Conservation (phyloP, 2,329 filamentous ascomycete genomes). For the Aureobasidium leucospermi region DNA sequence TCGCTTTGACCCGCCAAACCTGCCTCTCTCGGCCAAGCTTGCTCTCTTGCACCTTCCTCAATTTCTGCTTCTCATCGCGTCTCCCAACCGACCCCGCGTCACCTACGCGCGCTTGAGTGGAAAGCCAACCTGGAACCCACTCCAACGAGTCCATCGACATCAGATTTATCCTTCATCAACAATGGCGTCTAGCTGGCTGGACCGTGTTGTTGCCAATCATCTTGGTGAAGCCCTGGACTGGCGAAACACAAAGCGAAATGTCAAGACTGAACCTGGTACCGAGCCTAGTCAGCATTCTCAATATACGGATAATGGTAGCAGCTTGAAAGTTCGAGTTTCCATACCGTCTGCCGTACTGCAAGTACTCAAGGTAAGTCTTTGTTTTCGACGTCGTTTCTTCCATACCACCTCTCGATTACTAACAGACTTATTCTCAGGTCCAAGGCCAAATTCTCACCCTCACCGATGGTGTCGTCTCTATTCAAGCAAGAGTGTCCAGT, state of each 20-base stretch:
- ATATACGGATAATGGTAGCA: slow-evolving; percentile 24
- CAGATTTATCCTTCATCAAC: neutral
- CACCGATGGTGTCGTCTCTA: neutral
- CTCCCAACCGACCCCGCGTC: neutral
- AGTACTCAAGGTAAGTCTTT: slow-evolving; percentile 1
- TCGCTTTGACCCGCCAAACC: neutral
- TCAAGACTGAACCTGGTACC: slow-evolving; percentile 20
- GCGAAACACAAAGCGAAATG: slow-evolving; percentile 16
- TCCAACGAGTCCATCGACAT: neutral
- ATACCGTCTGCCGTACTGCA: slow-evolving; percentile 19
- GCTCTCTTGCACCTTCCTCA: neutral
- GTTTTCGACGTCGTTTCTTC: neutral
- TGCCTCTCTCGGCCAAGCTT: neutral
- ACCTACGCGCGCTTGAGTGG: slow-evolving; percentile 1
- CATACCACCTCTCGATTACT: neutral
- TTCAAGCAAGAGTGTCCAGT: neutral
- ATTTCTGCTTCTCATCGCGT: neutral
- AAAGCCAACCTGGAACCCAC: neutral
- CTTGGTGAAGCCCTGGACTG: slow-evolving; percentile 23
- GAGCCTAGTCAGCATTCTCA: slow-evolving; percentile 7
- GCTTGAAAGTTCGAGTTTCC: slow-evolving; percentile 22
- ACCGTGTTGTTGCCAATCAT: slow-evolving; percentile 20
- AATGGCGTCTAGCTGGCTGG: slow-evolving; percentile 23
- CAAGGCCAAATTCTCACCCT: neutral
- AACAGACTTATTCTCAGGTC: slow-evolving; percentile 14